Conservation (phyloP, 768 basidiomycete genomes). For the Xerocomus brunneocitrinus region DNA sequence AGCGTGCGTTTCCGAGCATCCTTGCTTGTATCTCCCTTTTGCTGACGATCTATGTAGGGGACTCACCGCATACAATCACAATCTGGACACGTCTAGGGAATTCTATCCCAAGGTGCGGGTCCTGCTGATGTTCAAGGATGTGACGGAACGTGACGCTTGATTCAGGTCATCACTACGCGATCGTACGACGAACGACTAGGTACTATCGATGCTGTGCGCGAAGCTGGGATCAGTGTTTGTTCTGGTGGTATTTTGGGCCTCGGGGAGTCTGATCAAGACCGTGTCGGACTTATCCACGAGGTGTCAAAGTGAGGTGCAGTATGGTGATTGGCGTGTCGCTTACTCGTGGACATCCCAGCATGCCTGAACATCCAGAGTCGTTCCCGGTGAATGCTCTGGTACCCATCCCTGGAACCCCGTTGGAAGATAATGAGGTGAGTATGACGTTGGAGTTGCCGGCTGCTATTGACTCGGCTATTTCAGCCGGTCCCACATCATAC, state of each 20-base stretch:
- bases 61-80: conserved; percentile 97
- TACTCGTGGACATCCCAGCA: conserved; percentile 40
- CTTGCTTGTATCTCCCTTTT: neutral
- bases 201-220: conserved; percentile 86
- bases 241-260: conserved; percentile 95
- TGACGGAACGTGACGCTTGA: neutral
- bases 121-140: neutral
- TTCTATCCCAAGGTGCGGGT: conserved; percentile 82
- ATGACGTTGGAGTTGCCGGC: neutral
- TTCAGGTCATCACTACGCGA: conserved; percentile 89
- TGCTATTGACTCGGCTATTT: conserved; percentile 12
- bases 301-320: conserved; percentile 66
- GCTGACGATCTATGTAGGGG: conserved; percentile 46
- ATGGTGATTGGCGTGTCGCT: conserved; percentile 1
- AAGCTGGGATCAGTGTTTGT: conserved; percentile 95
- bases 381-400: conserved; percentile 98
- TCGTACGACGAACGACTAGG: conserved; percentile 90
- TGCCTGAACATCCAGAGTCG: conserved; percentile 96
- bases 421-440: conserved; percentile 82
- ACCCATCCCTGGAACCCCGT: conserved; percentile 90
- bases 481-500: conserved; percentile 80
- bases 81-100: conserved; percentile 96
- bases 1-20: conserved; percentile 54
- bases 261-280: conserved; percentile 85
- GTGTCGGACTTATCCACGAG: conserved; percentile 92